Conservation (phyloP, 2,329 filamentous ascomycete genomes). For the Apiospora kogelbergensis region DNA sequence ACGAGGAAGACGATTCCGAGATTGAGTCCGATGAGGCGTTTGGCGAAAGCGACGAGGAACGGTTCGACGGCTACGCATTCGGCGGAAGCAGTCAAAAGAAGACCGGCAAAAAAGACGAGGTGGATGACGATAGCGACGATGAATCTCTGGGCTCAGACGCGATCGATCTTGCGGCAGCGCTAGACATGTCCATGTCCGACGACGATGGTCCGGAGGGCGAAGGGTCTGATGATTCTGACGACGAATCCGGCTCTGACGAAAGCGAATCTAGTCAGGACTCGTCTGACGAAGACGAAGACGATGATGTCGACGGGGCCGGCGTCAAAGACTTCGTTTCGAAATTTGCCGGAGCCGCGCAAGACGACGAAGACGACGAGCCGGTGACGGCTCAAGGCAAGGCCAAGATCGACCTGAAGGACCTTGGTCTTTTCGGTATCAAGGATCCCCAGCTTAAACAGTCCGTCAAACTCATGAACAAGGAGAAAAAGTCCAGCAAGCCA, state of each 20-base stretch:
- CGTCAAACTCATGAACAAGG: slow-evolving; percentile 70
- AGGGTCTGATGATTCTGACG: slow-evolving; percentile 44
- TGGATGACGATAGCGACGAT: slow-evolving; percentile 54
- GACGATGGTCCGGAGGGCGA: slow-evolving; percentile 50
- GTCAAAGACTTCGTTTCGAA: slow-evolving; percentile 56
- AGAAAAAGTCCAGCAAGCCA: slow-evolving; percentile 56
- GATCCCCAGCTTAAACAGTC: slow-evolving; percentile 77
- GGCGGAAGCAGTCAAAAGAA: slow-evolving; percentile 48
- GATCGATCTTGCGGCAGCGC: slow-evolving; percentile 57
- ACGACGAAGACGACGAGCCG: slow-evolving; percentile 48
- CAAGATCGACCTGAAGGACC: slow-evolving; percentile 74
- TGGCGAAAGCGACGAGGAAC: slow-evolving; percentile 84
- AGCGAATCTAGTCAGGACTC: slow-evolving; percentile 43
- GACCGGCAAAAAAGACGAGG: slow-evolving; percentile 50
- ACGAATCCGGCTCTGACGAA: slow-evolving; percentile 44
- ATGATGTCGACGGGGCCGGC: slow-evolving; percentile 50
- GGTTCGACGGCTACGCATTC: slow-evolving; percentile 72
- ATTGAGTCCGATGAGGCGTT: slow-evolving; percentile 77
- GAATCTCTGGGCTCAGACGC: slow-evolving; percentile 60
- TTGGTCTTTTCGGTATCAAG: slow-evolving; percentile 68
- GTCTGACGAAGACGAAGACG: slow-evolving; percentile 41
- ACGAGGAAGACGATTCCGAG: slow-evolving; percentile 63
- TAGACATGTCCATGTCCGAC: slow-evolving; percentile 47
- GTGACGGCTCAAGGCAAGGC: slow-evolving; percentile 56
- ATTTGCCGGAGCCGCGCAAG: slow-evolving; percentile 61